A percentile compares a stretch with the other conserved stretches of the same genome.
phyloP scores from a whole-genome alignment of 2,329 filamentous ascomycete genomes.

The Monosporascus cannonballus region DNA sequence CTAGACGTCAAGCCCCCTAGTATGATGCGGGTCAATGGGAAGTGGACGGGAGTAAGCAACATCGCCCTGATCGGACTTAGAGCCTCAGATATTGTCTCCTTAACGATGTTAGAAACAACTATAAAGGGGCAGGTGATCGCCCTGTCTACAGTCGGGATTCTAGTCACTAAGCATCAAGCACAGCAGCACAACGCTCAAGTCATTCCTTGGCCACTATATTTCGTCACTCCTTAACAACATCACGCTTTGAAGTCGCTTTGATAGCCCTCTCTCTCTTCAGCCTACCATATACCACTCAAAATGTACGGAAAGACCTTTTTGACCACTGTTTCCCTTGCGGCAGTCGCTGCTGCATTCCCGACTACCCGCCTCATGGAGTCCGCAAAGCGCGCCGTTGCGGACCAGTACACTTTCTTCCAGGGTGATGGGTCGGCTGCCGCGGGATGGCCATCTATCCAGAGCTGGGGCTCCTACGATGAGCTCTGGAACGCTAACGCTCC shows the following conservation, averaged over 20 bases:
- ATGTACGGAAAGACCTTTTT: not conserved
- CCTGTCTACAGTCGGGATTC: not conserved
- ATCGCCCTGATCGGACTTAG: not conserved
- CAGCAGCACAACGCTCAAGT: not conserved
- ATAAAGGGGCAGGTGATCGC: not conserved
- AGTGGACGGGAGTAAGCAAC: not conserved
- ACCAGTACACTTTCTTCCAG: constrained; percentile 18
- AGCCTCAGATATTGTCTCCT: not conserved
- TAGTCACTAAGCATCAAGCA: not conserved
- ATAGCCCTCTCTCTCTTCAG: not conserved
- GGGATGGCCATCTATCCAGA: constrained; percentile 5
- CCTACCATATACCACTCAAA: not conserved
- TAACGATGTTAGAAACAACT: not conserved
- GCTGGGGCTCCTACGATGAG: constrained; percentile 8
- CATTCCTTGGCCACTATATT: not conserved
- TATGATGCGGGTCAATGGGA: not conserved
- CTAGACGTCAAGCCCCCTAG: not conserved
- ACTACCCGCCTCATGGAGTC: constrained; percentile 49
- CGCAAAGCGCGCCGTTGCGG: constrained; percentile 63
- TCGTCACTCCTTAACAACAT: not conserved
- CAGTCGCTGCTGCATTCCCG: not conserved
- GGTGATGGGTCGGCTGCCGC: constrained; percentile 5
- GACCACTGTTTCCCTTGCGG: not conserved
- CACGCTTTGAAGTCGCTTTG: not conserved
- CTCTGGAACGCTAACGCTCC: constrained; percentile 9